These are phyloP conservation scores for Tolypocladium capitatum DNA, from an alignment of 2,329 filamentous ascomycete genomes.

Conservation along the genomic window DNA sequence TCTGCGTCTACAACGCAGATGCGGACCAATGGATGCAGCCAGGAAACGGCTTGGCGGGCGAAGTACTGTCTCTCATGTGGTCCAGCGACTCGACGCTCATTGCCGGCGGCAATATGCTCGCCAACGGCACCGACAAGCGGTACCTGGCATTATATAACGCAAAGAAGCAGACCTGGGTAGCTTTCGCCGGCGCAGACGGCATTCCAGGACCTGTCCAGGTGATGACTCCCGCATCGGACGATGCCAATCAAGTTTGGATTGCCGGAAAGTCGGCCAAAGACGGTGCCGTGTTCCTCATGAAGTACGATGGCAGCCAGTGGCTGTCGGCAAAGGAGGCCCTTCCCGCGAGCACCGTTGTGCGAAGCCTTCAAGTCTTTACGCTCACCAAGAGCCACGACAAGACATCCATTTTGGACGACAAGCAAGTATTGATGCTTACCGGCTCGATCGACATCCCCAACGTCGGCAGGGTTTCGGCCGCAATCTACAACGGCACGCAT, in stretches of 20 bases:
- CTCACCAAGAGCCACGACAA: constrained; percentile 54
- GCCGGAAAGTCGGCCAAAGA: constrained; percentile 53
- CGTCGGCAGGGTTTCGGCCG: constrained; percentile 75
- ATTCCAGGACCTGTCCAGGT: constrained; percentile 73
- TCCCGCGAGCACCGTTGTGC: constrained; percentile 52
- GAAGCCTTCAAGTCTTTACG: constrained; percentile 69
- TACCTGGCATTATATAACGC: constrained; percentile 64
- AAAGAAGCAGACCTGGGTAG: constrained; percentile 51
- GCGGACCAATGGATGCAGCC: constrained; percentile 68
- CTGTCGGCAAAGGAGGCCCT: constrained; percentile 50
- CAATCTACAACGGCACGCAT: constrained; percentile 70
- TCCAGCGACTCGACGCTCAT: constrained; percentile 56
- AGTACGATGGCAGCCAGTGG: constrained; percentile 66
- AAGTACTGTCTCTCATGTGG: constrained; percentile 65
- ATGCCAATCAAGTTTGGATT: constrained; percentile 67
- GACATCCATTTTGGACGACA: constrained; percentile 48
- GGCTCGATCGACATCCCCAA: constrained; percentile 63
- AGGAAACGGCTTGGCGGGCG: constrained; percentile 57
- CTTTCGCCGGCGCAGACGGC: constrained; percentile 44
- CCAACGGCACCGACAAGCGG: constrained; percentile 47
- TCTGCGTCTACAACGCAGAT: constrained; percentile 67
- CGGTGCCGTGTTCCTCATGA: constrained; percentile 64
- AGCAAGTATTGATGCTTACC: constrained; percentile 69
- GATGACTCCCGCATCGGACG: constrained; percentile 59
- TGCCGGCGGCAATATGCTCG: constrained; percentile 61